A percentile compares a stretch with the other conserved stretches of the same genome.
Evolutionary conservation across 192 early-diverging fungal genomes (phyloP).

Genomic region (Allomyces macrogynus): DNA sequence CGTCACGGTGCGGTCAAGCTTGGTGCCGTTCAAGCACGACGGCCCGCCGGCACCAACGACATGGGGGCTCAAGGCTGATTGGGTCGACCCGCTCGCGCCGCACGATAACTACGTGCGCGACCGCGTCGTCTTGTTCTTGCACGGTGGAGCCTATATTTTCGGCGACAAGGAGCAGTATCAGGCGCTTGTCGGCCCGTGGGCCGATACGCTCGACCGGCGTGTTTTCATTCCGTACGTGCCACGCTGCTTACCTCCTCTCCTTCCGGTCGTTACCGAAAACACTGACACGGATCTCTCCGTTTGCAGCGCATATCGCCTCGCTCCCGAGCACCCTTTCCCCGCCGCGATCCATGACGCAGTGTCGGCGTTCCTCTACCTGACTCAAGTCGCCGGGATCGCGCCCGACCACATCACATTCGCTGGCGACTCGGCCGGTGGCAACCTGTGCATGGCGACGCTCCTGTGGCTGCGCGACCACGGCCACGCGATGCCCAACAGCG

Average conservation of each 20-base stretch:
- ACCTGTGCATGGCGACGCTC: constrained; percentile 25
- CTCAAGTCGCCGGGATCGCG: constrained; percentile 21
- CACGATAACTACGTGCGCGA: constrained; percentile 4
- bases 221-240: constrained; percentile 18
- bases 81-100: background rate
- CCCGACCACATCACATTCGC: constrained; percentile 19
- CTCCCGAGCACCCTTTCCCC: constrained; percentile 64
- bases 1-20: background rate
- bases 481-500: constrained; percentile 30
- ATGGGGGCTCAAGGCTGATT: background rate
- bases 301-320: constrained; percentile 52
- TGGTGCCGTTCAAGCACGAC: background rate
- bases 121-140: constrained; percentile 45
- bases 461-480: constrained; percentile 34
- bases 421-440: constrained; percentile 29
- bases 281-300: background rate
- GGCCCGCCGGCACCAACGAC: background rate
- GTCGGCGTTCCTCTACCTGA: constrained; percentile 46
- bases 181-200: constrained; percentile 16
- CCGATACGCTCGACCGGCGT: constrained; percentile 21
- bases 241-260: background rate
- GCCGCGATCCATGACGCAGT: constrained; percentile 61
- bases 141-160: constrained; percentile 49
- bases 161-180: constrained; percentile 18
- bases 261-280: background rate